Base-by-base conservation (phyloP, 306 rosid species). In the Cicer bijugum region DNA sequence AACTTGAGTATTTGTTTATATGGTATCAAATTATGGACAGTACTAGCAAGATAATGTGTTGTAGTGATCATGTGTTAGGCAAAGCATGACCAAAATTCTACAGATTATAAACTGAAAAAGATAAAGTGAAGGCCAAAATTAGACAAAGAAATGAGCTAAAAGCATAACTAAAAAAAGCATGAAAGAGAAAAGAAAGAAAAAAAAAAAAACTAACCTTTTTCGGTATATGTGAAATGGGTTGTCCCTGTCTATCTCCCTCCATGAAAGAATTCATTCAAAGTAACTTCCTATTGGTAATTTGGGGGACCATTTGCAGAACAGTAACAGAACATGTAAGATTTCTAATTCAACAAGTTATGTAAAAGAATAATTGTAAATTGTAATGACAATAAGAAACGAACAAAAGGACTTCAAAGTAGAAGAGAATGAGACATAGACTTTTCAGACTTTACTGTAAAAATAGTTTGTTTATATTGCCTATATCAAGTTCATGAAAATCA, bases 191-290 rank as follows among this genome's bases (percentile, higher is more conserved):
- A 61, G 44, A 75, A 85, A 70, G 71, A 71, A 70, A 72, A 51
- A 39, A 16, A 16, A 75, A 85, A 56, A 85, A 86, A 83, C 85
- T 56, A 55, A 87, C 97, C 96, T 94, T 94, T 94, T 88, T 88
- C 85, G 94, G 84, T 85, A 85, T 85, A 84, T 88, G 99, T 85
- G 96, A 91, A 84, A 88, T 55, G 97, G 87, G 75, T 71, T 75
- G 97, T 91, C 95, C 72, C 71, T 59, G n/a, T 59, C 88, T 78
- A 85, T 89, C 97, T 80, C 69, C 82, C 81, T 80, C 79, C 75
- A 69, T 69, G 85, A 79, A 76, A 84, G 83, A 81, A 63, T 45
- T 81, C 72, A 80, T 82, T 84, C 92, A 86, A 79, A 83, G 87
- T 72, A 83, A 83, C 55, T 91, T 81, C 89, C 84, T 81, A 85